A percentile compares a stretch with the other conserved stretches of the same genome.
Conservation (phyloP, 257 asterid species). For the Penstemon newberryi region DNA sequence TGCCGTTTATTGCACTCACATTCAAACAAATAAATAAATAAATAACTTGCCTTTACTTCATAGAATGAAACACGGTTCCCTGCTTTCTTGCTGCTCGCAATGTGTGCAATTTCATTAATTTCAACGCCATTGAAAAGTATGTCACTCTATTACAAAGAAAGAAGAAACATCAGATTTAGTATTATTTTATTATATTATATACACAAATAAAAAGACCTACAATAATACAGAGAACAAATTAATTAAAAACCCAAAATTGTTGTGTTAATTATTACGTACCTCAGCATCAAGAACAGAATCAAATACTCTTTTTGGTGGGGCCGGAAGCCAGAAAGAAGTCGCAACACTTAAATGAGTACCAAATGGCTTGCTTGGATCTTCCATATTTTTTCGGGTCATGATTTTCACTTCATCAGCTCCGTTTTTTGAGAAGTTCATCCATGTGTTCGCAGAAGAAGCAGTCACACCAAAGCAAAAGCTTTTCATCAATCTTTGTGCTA, state of each 20-base stretch:
- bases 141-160: conserved; percentile 43
- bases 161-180: background rate
- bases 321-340: conserved; percentile 52
- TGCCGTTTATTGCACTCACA: too few species aligned
- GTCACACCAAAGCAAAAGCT: conserved; percentile 36
- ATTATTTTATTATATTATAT: too few species aligned
- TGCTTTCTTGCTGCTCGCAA: conserved; percentile 35
- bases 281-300: conserved; percentile 33
- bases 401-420: conserved; percentile 31
- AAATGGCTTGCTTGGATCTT: conserved; percentile 37
- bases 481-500: conserved; percentile 44
- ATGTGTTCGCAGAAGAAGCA: conserved; percentile 32
- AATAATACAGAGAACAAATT: background rate
- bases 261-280: conserved; percentile 31
- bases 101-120: conserved; percentile 33
- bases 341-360: conserved; percentile 37
- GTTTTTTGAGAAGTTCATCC: conserved; percentile 41
- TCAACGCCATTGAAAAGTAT: conserved; percentile 32
- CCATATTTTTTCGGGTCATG: conserved; percentile 38
- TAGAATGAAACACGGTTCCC: conserved; percentile 37
- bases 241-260: background rate
- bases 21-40: too few species aligned
- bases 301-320: conserved; percentile 35
- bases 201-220: too few species aligned
- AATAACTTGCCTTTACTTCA: conserved; percentile 32